These are phyloP conservation scores for Bifiguratus adelaidae DNA, from an alignment of 192 early-diverging fungal species.

Conservation along the genomic window DNA sequence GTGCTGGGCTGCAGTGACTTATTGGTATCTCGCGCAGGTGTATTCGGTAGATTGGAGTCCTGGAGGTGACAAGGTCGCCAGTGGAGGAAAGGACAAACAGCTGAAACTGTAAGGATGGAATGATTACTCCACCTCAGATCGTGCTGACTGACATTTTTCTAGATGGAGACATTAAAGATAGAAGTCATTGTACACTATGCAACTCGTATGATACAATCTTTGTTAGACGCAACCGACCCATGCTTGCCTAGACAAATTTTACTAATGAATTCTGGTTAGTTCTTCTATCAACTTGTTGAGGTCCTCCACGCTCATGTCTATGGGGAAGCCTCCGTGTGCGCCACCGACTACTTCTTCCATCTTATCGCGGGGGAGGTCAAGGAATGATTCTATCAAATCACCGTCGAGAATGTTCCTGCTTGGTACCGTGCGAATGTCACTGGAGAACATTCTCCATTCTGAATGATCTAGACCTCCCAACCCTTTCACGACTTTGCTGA, in stretches of 20 bases:
- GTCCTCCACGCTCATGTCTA: constrained; percentile 26
- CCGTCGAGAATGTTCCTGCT: constrained; percentile 74
- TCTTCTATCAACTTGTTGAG: constrained; percentile 47
- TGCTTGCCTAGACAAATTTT: too few species aligned
- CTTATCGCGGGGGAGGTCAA: constrained; percentile 51
- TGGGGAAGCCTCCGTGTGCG: constrained; percentile 14
- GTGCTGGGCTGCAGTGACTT: background rate
- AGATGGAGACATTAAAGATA: too few species aligned
- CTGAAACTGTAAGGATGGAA: constrained; percentile 70
- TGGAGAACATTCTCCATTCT: constrained; percentile 54
- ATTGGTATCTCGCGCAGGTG: constrained; percentile 30
- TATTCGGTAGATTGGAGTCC: constrained; percentile 95
- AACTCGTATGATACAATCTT: background rate
- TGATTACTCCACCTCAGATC: too few species aligned
- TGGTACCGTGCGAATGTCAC: constrained; percentile 29
- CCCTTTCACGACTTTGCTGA: constrained; percentile 38
- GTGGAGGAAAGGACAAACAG: constrained; percentile 87
- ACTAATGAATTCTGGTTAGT: constrained; percentile 39
- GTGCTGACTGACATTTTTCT: too few species aligned
- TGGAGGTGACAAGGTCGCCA: constrained; percentile 79
- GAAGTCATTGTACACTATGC: background rate
- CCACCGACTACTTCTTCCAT: constrained; percentile 20
- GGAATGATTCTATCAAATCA: constrained; percentile 79
- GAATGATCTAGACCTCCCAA: constrained; percentile 52
- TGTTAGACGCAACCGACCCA: too few species aligned